Conservation (phyloP, 139 green algal species). For the Spirogloea muscicola region DNA sequence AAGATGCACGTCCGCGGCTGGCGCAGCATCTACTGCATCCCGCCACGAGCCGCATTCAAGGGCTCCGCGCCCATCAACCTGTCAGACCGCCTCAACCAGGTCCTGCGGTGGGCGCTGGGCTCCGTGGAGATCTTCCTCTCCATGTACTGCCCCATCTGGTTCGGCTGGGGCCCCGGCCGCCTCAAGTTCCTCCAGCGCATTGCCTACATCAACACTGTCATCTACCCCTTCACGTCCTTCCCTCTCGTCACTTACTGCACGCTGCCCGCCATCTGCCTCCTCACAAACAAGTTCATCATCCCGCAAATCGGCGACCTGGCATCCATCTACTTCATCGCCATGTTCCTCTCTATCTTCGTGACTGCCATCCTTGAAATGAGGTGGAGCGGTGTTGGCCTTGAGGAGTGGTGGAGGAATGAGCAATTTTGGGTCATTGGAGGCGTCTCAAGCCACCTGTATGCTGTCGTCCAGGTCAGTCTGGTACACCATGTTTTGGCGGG, state of each 20-base stretch:
- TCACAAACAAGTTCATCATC: conserved; percentile 51
- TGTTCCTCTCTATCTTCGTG: conserved; percentile 44
- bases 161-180: conserved; percentile 4
- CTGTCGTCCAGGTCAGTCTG: too few relatives aligned
- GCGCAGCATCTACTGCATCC: conserved; percentile 42
- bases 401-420: conserved; percentile 49
- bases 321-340: conserved; percentile 30
- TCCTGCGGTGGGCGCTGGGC: conserved; percentile 44
- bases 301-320: conserved; percentile 2
- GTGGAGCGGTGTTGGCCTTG: conserved; percentile 40
- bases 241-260: conserved; percentile 35
- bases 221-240: conserved; percentile 48
- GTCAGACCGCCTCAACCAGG: conserved; percentile 45
- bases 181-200: conserved; percentile 47
- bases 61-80: conserved; percentile 47
- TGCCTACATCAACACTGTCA: conserved; percentile 44
- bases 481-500: too few relatives aligned
- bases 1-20: conserved; percentile 32
- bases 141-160: conserved; percentile 34
- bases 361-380: conserved; percentile 45
- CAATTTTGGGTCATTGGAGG: conserved; percentile 51
- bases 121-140: conserved; percentile 50
- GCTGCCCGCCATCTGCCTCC: conserved; percentile 42
- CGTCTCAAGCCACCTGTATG: conserved; percentile 25
- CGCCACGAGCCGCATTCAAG: conserved; percentile 40